phyloP scores from a whole-genome alignment of 495 filamentous ascomycete species.

The Physcia stellaris region DNA sequence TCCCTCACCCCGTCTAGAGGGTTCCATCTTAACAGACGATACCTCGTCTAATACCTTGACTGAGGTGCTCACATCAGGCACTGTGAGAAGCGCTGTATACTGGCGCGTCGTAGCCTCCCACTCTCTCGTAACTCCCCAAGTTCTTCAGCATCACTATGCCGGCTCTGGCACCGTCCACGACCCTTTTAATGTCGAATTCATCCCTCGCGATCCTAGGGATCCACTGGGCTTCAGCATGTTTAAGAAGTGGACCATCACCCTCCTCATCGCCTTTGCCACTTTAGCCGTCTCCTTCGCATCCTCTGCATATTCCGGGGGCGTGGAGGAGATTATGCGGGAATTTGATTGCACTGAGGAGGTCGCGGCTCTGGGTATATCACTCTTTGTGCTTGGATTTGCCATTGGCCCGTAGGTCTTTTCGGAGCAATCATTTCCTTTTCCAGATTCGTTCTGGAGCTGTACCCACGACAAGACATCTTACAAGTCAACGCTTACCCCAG shows the following conservation, averaged over 20 bases:
- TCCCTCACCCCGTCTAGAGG: too few relatives aligned
- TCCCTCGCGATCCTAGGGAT: constrained; percentile 57
- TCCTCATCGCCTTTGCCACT: constrained; percentile 50
- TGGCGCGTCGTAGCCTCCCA: background rate
- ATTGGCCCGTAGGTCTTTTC: constrained; percentile 42
- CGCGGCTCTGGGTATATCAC: constrained; percentile 52
- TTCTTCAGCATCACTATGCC: constrained; percentile 38
- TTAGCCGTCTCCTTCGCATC: constrained; percentile 65
- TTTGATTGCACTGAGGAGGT: constrained; percentile 49
- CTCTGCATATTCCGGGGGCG: constrained; percentile 62
- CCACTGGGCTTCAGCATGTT: constrained; percentile 46
- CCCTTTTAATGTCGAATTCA: constrained; percentile 62
- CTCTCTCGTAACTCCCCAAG: background rate
- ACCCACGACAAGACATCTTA: constrained; percentile 1
- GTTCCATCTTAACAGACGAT: too few relatives aligned
- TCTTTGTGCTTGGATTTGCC: constrained; percentile 66
- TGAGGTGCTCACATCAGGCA: too few relatives aligned
- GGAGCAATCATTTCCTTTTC: too few relatives aligned
- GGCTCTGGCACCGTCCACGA: constrained; percentile 62
- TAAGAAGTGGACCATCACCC: constrained; percentile 61
- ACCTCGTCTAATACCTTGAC: too few relatives aligned
- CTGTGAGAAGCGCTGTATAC: too few relatives aligned
- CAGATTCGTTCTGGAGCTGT: too few relatives aligned
- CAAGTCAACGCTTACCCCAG: too few relatives aligned
- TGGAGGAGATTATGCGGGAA: constrained; percentile 41